Evolutionary conservation across 2,329 filamentous ascomycete genomes (phyloP), one percentile per base, ranked within the genome.

Genomic region (Aspergillus costaricaensis): DNA sequence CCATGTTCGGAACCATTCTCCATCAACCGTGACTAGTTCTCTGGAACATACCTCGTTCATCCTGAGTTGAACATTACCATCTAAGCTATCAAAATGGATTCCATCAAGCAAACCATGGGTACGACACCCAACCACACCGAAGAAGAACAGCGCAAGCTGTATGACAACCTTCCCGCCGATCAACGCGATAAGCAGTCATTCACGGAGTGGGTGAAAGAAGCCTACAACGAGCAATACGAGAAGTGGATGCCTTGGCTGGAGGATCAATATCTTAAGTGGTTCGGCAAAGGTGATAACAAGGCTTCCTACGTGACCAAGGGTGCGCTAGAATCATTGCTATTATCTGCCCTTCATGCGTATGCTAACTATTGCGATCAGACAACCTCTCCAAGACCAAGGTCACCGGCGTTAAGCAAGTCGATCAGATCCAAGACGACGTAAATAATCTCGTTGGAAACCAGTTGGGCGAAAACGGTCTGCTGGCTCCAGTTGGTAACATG

Each of bases 181-280:
- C 53, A 69, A 10, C 62, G 67, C 48, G 38, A 69, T 12, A 62
- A 64, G 12, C 66, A 73, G 32, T 57, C 64, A 2, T 74, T 71
- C 65, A 47, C 67, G 8, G 75, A 80, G 59, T 81, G 79, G 79
- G 70, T 76, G 21, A 74, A 74, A 57, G 70, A 82, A 25, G 76
- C 76, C 50, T 84, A 84, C 74, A 80, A 83, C 67, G 69, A 78
- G 41, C 78, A 84, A 67, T 84, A 85, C 64, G 81, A 85, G 62
- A 80, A 74, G 62, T 85, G 83, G 83, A 77, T 84, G 72, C 83
- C 83, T 0, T 85, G 83, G 83, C 77, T 85, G 47, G 82, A 85
- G 67, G 83, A 85, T 67, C 75, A 82, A 67, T 85, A 84, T 63
- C 71, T 85, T 38, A 77, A 75, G 61, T 84, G 81, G 80, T 85